Conservation (phyloP, 768 basidiomycete species). For the Mycena maculata region DNA sequence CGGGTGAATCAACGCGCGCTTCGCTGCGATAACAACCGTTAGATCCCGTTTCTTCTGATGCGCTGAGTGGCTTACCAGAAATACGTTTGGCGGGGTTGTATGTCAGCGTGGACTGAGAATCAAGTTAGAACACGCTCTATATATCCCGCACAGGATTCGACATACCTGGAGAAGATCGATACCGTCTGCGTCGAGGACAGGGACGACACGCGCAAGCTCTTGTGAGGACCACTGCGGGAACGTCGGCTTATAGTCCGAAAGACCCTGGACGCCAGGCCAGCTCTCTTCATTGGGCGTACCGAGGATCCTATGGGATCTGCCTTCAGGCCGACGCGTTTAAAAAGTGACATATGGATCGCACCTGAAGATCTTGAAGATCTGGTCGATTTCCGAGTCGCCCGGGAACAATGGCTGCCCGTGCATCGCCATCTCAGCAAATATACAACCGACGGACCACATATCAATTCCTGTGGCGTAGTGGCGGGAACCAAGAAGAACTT, state of each 20-base stretch:
- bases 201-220: conserved; percentile 74
- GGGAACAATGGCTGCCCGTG: conserved; percentile 91
- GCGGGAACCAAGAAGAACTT: conserved; percentile 93
- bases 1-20: conserved; percentile 63
- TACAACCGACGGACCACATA: conserved; percentile 99
- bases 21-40: conserved; percentile 68
- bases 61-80: conserved; percentile 69
- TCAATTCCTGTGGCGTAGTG: conserved; percentile 98
- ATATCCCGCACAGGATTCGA: conserved; percentile 1
- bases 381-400: conserved; percentile 99
- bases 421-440: conserved; percentile 99
- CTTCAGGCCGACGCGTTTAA: background rate
- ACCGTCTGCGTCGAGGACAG: conserved; percentile 80
- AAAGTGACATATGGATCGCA: conserved; percentile 47
- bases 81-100: conserved; percentile 94
- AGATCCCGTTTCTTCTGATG: conserved; percentile 39
- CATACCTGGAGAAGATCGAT: conserved; percentile 82
- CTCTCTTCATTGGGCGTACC: conserved; percentile 92
- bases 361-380: conserved; percentile 99
- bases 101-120: conserved; percentile 68
- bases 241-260: conserved; percentile 96
- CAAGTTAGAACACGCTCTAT: conserved; percentile 11
- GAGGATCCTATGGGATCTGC: conserved; percentile 69
- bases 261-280: conserved; percentile 90
- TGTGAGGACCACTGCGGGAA: conserved; percentile 95